Percentiles rank a stretch among this genome's conserved stretches.
These are phyloP conservation scores for Phytopythium delawarense DNA, from an alignment of 352 stramenopile species.

Conservation along the genomic window DNA sequence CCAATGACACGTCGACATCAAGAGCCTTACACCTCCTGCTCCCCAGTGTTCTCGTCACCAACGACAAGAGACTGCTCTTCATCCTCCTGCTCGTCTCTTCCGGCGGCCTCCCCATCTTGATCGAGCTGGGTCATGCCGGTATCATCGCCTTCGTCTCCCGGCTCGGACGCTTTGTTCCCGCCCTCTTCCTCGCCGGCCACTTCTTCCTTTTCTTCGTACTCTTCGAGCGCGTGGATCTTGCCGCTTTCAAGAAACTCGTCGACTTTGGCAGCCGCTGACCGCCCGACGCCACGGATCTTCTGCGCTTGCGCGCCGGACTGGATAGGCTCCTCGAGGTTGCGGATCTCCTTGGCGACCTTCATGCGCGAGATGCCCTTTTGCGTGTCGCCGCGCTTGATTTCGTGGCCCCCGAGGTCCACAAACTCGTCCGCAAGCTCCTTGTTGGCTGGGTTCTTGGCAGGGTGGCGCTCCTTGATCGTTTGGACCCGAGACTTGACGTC, in stretches of 20 bases:
- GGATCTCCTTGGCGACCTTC: constrained; percentile 37
- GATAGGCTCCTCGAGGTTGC: constrained; percentile 19
- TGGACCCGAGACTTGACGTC: constrained; percentile 12
- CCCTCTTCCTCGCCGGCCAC: constrained; percentile 5
- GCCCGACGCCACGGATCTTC: constrained; percentile 23
- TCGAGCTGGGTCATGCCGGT: not conserved
- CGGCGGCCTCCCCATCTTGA: not conserved
- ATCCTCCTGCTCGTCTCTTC: not conserved
- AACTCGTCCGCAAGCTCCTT: constrained; percentile 39
- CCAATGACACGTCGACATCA: not conserved
- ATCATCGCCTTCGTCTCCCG: constrained; percentile 4
- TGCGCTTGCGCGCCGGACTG: constrained; percentile 22
- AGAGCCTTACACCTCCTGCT: constrained; percentile 1
- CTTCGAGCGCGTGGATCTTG: constrained; percentile 28
- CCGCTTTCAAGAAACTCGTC: constrained; percentile 29
- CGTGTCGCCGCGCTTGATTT: constrained; percentile 26
- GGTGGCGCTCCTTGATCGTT: constrained; percentile 32
- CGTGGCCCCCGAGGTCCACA: constrained; percentile 31
- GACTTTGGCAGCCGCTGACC: constrained; percentile 31
- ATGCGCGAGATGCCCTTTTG: constrained; percentile 40
- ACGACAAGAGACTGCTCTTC: not conserved
- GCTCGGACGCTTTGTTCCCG: constrained; percentile 1
- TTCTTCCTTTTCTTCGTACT: constrained; percentile 7
- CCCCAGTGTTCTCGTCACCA: not conserved
- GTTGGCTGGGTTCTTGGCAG: constrained; percentile 29